Conservation (phyloP, 2,329 filamentous ascomycete genomes). For the Coniochaeta sp. region DNA sequence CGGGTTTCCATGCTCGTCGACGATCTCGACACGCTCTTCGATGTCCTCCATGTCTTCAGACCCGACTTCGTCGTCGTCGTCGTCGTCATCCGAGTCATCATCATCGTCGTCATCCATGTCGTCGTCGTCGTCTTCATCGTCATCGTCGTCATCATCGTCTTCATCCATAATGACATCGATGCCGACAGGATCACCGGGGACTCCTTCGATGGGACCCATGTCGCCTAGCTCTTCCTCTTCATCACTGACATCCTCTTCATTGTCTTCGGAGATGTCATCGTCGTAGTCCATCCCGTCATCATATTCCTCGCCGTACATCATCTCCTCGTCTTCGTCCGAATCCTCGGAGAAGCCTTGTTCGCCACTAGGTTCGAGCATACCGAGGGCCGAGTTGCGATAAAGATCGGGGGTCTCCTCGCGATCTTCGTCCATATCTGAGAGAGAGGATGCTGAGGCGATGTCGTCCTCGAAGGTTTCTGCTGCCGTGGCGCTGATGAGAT, state of each 20-base stretch:
- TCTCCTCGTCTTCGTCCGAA: slow-evolving; percentile 65
- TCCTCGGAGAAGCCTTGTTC: slow-evolving; percentile 79
- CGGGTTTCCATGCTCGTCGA: slow-evolving; percentile 56
- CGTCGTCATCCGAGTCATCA: slow-evolving; percentile 49
- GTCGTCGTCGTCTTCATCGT: slow-evolving; percentile 50
- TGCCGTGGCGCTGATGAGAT: slow-evolving; percentile 64
- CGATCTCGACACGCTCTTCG: slow-evolving; percentile 47
- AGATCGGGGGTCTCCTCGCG: slow-evolving; percentile 94
- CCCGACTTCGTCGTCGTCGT: slow-evolving; percentile 43
- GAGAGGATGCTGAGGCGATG: slow-evolving; percentile 77
- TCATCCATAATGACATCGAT: slow-evolving; percentile 76
- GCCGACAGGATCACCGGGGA: slow-evolving; percentile 54
- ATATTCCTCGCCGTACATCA: slow-evolving; percentile 89
- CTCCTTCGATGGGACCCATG: slow-evolving; percentile 79
- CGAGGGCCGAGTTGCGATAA: slow-evolving; percentile 91
- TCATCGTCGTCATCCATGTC: slow-evolving; percentile 53
- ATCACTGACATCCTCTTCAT: slow-evolving; percentile 83
- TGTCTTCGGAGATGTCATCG: slow-evolving; percentile 71
- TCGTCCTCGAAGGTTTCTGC: slow-evolving; percentile 75
- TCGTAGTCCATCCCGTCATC: slow-evolving; percentile 90
- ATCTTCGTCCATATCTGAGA: slow-evolving; percentile 75
- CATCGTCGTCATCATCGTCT: slow-evolving; percentile 52
- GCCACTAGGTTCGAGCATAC: slow-evolving; percentile 82
- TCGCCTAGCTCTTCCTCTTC: slow-evolving; percentile 77
- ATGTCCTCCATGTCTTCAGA: slow-evolving; percentile 47